phyloP scores from a whole-genome alignment of 108 stramenopile species.

The Skeletonema tropicum region DNA sequence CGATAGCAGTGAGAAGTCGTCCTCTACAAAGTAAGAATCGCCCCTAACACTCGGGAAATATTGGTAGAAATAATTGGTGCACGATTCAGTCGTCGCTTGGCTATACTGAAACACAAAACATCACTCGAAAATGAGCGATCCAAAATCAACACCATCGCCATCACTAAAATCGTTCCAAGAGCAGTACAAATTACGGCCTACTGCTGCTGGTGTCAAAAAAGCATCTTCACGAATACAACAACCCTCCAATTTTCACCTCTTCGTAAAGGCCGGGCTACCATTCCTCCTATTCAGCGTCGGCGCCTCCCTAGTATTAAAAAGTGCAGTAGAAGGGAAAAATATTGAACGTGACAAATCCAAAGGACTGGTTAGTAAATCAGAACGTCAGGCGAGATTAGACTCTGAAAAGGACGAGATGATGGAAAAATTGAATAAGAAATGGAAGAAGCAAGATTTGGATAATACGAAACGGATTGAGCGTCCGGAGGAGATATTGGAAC shows the following conservation, averaged over 20 bases:
- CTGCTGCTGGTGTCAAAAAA: not conserved
- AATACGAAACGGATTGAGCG: conserved; percentile 90
- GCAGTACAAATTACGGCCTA: conserved; percentile 1
- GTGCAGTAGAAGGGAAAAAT: conserved; percentile 84
- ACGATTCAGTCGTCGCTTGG: too few species aligned
- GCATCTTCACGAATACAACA: conserved; percentile 18
- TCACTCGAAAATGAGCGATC: not conserved
- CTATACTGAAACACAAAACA: not conserved
- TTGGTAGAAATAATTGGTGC: too few species aligned
- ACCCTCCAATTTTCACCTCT: conserved; percentile 53
- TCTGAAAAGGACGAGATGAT: conserved; percentile 89
- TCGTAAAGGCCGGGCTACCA: conserved; percentile 78
- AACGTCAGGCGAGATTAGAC: conserved; percentile 79
- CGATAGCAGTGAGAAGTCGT: too few species aligned
- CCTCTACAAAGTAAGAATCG: too few species aligned
- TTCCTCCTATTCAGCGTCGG: conserved; percentile 81
- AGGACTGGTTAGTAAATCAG: conserved; percentile 75
- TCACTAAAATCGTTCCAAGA: conserved; percentile 4
- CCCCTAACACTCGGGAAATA: too few species aligned
- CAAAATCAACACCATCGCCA: not conserved
- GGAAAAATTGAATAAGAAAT: conserved; percentile 74
- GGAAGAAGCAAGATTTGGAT: conserved; percentile 75
- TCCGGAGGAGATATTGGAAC: conserved; percentile 86
- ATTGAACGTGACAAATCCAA: conserved; percentile 79
- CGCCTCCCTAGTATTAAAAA: conserved; percentile 79